Conservation (phyloP, 2,329 filamentous ascomycete genomes). For the Ophiostoma ulmi region DNA sequence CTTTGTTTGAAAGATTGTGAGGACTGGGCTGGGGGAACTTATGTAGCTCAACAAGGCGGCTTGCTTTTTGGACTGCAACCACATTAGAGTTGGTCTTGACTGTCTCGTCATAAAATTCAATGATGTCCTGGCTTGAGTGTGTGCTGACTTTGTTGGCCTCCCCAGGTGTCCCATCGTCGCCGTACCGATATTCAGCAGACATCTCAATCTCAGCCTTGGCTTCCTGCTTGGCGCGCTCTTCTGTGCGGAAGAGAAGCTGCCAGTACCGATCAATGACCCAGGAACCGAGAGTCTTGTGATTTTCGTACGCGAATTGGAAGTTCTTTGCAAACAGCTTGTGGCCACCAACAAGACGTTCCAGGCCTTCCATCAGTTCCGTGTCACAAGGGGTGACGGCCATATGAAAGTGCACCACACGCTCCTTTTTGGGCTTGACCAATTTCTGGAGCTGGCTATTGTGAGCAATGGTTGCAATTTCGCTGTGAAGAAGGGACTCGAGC, state of each 20-base stretch:
- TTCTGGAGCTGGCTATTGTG: conserved; percentile 52
- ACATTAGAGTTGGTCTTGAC: conserved; percentile 33
- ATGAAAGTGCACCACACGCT: conserved; percentile 52
- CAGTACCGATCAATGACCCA: conserved; percentile 86
- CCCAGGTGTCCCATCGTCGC: background rate
- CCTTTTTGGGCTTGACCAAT: conserved; percentile 55
- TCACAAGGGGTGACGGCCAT: conserved; percentile 47
- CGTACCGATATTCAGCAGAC: conserved; percentile 39
- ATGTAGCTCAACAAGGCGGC: conserved; percentile 50
- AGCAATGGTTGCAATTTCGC: conserved; percentile 70
- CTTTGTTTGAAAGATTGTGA: conserved; percentile 64
- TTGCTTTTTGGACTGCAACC: conserved; percentile 54
- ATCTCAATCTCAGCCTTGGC: conserved; percentile 42
- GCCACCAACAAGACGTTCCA: conserved; percentile 44
- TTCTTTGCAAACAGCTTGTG: conserved; percentile 49
- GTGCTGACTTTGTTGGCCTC: background rate
- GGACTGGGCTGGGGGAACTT: conserved; percentile 38
- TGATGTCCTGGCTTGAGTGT: background rate
- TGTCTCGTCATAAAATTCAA: background rate
- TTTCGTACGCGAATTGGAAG: conserved; percentile 55
- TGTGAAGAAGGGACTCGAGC: conserved; percentile 72
- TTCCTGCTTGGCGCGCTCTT: conserved; percentile 57
- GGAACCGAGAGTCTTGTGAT: conserved; percentile 63
- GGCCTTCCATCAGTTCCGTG: conserved; percentile 58
- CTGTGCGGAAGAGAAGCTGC: conserved; percentile 62